These are phyloP conservation scores for Epichloe gansuensis DNA, from an alignment of 2,329 filamentous ascomycete species.

Conservation along the genomic window DNA sequence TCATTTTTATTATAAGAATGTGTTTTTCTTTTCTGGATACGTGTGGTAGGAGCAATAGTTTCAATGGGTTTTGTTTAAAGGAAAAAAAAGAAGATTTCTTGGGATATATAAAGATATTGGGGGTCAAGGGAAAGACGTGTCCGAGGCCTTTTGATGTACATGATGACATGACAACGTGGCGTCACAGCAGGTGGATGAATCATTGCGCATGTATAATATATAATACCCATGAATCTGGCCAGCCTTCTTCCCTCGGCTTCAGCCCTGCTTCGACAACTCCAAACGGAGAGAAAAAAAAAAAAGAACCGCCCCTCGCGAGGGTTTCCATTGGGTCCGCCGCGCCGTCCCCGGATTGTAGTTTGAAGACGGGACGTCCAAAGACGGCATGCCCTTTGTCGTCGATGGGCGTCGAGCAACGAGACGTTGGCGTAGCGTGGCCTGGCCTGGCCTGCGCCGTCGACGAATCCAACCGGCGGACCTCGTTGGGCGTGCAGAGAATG, in stretches of 20 bases:
- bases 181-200: too few species aligned
- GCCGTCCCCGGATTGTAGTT: constrained; percentile 33
- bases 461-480: constrained; percentile 34
- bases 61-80: not conserved
- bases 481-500: constrained; percentile 12
- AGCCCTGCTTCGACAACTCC: too few species aligned
- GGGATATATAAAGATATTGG: too few species aligned
- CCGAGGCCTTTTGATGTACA: too few species aligned
- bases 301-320: too few species aligned
- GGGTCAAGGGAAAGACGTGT: too few species aligned
- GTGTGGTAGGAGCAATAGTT: not conserved
- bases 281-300: too few species aligned
- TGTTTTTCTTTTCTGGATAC: not conserved
- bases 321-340: constrained; percentile 28
- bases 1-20: not conserved
- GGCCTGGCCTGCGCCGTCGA: constrained; percentile 26
- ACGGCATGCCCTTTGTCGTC: constrained; percentile 30
- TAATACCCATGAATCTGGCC: not conserved
- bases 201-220: too few species aligned
- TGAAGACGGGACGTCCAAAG: constrained; percentile 34
- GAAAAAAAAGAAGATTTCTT: not conserved
- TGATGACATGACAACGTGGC: too few species aligned
- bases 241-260: not conserved
- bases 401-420: constrained; percentile 29
- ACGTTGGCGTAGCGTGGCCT: constrained; percentile 26